phyloP scores from a whole-genome alignment of 1,139 yeast genomes.

The Suhomyces taliae region DNA sequence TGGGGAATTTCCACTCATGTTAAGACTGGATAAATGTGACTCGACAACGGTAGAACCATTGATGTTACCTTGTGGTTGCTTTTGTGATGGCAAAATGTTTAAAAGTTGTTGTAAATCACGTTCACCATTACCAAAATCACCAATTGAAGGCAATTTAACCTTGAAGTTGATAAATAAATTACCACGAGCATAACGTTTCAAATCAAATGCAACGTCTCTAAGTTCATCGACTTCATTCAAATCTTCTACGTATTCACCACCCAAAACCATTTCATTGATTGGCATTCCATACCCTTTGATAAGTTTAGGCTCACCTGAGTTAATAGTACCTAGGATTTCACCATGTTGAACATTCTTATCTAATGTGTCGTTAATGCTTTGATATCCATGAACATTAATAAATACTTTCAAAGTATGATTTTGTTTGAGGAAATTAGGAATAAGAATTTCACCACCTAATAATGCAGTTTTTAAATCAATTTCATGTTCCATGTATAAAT shows the following conservation, averaged over 20 bases:
- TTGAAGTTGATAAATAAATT: slow-evolving; percentile 45
- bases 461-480: slow-evolving; percentile 55
- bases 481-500: slow-evolving; percentile 46
- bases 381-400: slow-evolving; percentile 40
- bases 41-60: slow-evolving; percentile 10
- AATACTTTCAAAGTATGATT: slow-evolving; percentile 41
- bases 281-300: slow-evolving; percentile 65
- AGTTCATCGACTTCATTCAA: slow-evolving; percentile 18
- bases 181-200: slow-evolving; percentile 30
- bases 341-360: slow-evolving; percentile 37
- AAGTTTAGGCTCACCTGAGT: slow-evolving; percentile 47
- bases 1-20: not conserved
- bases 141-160: slow-evolving; percentile 34
- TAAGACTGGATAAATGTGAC: slow-evolving; percentile 25
- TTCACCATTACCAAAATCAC: slow-evolving; percentile 24
- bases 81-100: slow-evolving; percentile 25
- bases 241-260: slow-evolving; percentile 25
- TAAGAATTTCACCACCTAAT: slow-evolving; percentile 51
- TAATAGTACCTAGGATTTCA: slow-evolving; percentile 47
- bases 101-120: slow-evolving; percentile 25
- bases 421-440: slow-evolving; percentile 46
- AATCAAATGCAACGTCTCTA: slow-evolving; percentile 21
- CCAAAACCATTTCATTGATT: slow-evolving; percentile 42
- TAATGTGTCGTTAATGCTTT: slow-evolving; percentile 21
- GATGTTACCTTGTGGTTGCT: not conserved